Percentiles rank a stretch among this genome's conserved stretches.
These are phyloP conservation scores for Aegilops longissima DNA, from an alignment of 176 grass and related monocot species.

Conservation along the genomic window DNA sequence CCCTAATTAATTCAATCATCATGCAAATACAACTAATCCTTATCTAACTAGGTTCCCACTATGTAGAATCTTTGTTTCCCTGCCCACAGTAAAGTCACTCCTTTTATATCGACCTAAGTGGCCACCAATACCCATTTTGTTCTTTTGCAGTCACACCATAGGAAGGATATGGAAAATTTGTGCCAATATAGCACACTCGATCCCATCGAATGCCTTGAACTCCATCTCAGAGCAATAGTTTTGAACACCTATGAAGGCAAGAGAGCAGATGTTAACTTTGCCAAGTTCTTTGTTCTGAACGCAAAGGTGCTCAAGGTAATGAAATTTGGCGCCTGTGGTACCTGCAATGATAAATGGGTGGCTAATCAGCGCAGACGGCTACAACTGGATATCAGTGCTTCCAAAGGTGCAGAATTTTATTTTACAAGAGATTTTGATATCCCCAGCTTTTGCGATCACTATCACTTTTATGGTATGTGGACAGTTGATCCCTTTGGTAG, in stretches of 20 bases:
- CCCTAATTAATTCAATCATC: background rate
- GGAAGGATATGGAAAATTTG: background rate
- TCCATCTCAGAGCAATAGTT: background rate
- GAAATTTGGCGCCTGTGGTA: background rate
- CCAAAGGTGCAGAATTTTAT: background rate
- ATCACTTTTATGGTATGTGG: background rate
- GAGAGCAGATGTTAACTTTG: background rate
- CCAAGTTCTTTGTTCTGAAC: conserved; percentile 24
- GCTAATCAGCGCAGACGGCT: background rate
- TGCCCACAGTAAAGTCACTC: background rate
- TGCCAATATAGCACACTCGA: background rate
- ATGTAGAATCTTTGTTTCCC: background rate
- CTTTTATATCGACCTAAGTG: background rate
- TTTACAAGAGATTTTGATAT: background rate
- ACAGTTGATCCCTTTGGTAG: background rate
- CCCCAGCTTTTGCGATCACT: background rate
- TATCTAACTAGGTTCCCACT: background rate
- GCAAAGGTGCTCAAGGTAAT: conserved; percentile 9
- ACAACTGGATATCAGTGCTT: background rate
- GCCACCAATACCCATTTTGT: background rate
- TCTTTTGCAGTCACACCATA: background rate
- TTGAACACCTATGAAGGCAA: background rate
- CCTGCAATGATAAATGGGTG: background rate
- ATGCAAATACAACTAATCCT: background rate
- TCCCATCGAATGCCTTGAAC: background rate